Evolutionary conservation across 1,139 yeast species (phyloP).

Genomic region (Debaryomyces fabryi): DNA sequence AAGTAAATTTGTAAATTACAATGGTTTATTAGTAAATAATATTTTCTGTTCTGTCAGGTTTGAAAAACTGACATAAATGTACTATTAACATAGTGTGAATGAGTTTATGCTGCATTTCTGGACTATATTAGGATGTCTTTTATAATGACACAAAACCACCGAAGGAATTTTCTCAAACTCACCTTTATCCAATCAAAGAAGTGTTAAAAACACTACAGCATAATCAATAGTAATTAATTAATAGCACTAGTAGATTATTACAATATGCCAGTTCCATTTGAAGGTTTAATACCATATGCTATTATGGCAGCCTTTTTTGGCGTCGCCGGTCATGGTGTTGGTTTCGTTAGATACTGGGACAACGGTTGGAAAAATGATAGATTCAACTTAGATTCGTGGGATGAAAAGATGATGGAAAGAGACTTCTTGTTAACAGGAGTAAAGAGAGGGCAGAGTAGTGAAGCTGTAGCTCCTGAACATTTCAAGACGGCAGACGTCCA

Average conservation of each 20-base stretch:
- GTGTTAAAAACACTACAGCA: constrained; percentile 4
- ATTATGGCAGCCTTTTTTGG: constrained; percentile 53
- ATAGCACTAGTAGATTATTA: constrained; percentile 2
- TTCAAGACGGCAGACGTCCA: constrained; percentile 46
- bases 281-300: constrained; percentile 52
- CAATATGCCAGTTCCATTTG: constrained; percentile 53
- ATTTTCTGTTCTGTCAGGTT: neutral
- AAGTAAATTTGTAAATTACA: too few relatives aligned
- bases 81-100: too few relatives aligned
- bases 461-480: constrained; percentile 72
- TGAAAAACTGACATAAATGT: neutral
- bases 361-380: constrained; percentile 56
- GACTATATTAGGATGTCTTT: too few relatives aligned
- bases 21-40: too few relatives aligned
- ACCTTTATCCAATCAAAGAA: constrained; percentile 14
- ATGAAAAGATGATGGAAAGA: constrained; percentile 62
- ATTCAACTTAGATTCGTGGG: constrained; percentile 49
- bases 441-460: constrained; percentile 68
- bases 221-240: constrained; percentile 1
- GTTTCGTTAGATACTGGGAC: constrained; percentile 52
- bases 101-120: too few relatives aligned
- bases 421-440: constrained; percentile 77
- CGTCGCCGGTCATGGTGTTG: constrained; percentile 53
- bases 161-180: constrained; percentile 1
- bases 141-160: constrained; percentile 8